Conservation (phyloP, 1,284 basidiomycete species). For the Naganishia liquefaciens region DNA sequence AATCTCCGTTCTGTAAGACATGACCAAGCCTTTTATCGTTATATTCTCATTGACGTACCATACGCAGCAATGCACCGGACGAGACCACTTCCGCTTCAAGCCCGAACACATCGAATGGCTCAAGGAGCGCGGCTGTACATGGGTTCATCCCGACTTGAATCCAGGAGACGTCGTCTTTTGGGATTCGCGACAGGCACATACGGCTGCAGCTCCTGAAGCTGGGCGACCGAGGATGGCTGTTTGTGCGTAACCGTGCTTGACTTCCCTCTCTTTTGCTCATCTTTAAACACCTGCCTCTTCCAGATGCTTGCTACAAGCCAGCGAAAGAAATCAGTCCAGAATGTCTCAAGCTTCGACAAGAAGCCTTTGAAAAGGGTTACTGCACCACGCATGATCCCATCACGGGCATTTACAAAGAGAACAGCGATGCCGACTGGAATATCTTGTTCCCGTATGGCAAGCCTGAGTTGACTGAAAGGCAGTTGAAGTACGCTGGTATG, state of each 20-base stretch:
- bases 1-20: constrained; percentile 19
- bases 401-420: constrained; percentile 32
- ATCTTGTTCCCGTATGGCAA: constrained; percentile 35
- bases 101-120: constrained; percentile 42
- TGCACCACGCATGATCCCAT: constrained; percentile 34
- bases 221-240: constrained; percentile 36
- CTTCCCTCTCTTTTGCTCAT: neutral
- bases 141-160: constrained; percentile 40
- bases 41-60: neutral
- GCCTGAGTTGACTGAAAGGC: constrained; percentile 34
- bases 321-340: constrained; percentile 36
- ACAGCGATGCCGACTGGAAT: constrained; percentile 33
- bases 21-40: neutral
- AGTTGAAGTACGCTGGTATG: constrained; percentile 35
- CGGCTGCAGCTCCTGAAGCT: constrained; percentile 35
- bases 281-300: neutral
- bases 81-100: constrained; percentile 37
- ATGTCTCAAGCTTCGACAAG: constrained; percentile 35
- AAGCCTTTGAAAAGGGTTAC: constrained; percentile 39
- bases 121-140: constrained; percentile 40
- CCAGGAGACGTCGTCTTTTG: constrained; percentile 45
- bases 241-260: constrained; percentile 31
- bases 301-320: constrained; percentile 42
- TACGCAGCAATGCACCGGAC: constrained; percentile 20
- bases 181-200: constrained; percentile 38